A percentile compares a stretch with the other conserved stretches of the same genome.
phyloP scores from a whole-genome alignment of 2,329 filamentous ascomycete species.

The Alternaria viburni region DNA sequence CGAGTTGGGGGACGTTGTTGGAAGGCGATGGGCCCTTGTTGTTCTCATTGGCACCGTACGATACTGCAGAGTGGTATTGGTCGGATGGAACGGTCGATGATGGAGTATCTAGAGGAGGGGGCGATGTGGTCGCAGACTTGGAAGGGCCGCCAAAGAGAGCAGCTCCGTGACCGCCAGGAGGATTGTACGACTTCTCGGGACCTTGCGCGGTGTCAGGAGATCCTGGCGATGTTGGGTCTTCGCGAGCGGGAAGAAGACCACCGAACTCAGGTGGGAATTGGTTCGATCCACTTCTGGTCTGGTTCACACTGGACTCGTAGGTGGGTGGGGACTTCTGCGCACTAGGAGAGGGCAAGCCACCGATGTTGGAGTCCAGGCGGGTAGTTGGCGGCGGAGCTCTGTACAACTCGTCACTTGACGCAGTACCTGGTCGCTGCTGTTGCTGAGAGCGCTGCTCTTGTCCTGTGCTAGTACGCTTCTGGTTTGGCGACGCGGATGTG shows the following conservation, averaged over 20 bases:
- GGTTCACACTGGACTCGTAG: constrained; percentile 57
- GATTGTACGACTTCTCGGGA: constrained; percentile 47
- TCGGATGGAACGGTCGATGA: constrained; percentile 51
- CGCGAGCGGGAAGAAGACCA: constrained; percentile 62
- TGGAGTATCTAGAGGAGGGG: constrained; percentile 48
- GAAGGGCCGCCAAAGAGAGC: constrained; percentile 49
- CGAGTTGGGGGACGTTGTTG: constrained; percentile 44
- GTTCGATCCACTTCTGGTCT: constrained; percentile 47
- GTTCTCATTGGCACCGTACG: constrained; percentile 43
- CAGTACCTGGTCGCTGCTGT: constrained; percentile 36
- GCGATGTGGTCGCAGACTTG: constrained; percentile 46
- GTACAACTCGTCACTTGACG: constrained; percentile 40
- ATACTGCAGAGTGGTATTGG: constrained; percentile 51
- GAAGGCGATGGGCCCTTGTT: constrained; percentile 41
- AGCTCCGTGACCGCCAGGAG: constrained; percentile 48
- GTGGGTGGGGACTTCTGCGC: constrained; percentile 65
- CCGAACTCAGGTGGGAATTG: constrained; percentile 62
- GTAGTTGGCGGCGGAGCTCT: constrained; percentile 42
- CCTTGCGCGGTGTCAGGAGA: constrained; percentile 44
- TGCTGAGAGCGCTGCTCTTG: constrained; percentile 35
- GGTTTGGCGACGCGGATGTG: constrained; percentile 63
- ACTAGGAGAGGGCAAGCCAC: constrained; percentile 57
- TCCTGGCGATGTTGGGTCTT: constrained; percentile 57
- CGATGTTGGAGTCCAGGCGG: constrained; percentile 44
- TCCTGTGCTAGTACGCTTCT: constrained; percentile 36